Evolutionary conservation across 345 rosid species (phyloP).

Genomic region (Eucalyptus urophylla): DNA sequence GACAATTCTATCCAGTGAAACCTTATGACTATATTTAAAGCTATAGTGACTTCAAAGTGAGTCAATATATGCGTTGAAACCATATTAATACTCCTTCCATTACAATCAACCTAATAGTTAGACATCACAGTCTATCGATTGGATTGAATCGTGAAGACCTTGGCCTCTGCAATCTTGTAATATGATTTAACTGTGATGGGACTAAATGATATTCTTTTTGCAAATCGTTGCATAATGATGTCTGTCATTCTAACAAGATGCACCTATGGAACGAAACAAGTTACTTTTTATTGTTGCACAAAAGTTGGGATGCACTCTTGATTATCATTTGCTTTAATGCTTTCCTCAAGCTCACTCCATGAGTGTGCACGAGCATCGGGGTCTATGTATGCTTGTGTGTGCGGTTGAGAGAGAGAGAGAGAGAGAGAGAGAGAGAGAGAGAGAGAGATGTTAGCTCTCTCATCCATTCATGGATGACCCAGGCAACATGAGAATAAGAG

Average conservation of each 20-base stretch:
- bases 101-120: not conserved
- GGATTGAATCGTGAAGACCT: not conserved
- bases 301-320: not conserved
- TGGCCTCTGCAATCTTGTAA: not conserved
- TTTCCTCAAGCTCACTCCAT: not conserved
- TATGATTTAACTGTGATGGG: not conserved
- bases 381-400: not conserved
- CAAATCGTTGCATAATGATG: not conserved
- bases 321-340: not conserved
- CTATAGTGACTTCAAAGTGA: not conserved
- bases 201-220: not conserved
- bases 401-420: not conserved
- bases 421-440: not conserved
- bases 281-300: not conserved
- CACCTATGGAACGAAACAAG: not conserved
- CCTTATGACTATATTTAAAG: not conserved
- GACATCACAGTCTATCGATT: not conserved
- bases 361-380: not conserved
- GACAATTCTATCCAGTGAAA: not conserved
- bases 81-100: not conserved
- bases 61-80: not conserved
- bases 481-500: not conserved
- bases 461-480: constrained; percentile 13
- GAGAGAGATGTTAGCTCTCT: not conserved
- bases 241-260: not conserved